These are phyloP conservation scores for Elongisporangium senticosum DNA, from an alignment of 352 stramenopile genomes.

Conservation along the genomic window DNA sequence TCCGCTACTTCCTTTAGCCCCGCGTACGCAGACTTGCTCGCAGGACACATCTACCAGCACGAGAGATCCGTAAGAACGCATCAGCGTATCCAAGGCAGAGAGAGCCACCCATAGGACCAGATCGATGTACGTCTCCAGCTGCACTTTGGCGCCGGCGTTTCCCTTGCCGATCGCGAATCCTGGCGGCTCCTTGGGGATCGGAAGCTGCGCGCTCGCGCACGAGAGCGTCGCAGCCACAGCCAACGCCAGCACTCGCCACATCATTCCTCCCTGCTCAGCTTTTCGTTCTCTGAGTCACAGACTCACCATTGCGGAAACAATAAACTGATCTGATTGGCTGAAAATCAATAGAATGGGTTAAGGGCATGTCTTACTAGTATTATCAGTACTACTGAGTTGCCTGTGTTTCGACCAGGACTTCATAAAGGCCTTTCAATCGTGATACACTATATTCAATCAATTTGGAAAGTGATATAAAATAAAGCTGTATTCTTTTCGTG, in stretches of 20 bases:
- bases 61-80: neutral
- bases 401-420: too few species aligned
- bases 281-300: neutral
- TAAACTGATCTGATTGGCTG: too few species aligned
- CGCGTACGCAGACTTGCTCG: constrained; percentile 53
- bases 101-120: constrained; percentile 19
- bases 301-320: too few species aligned
- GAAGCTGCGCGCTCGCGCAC: constrained; percentile 31
- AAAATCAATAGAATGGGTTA: too few species aligned
- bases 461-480: too few species aligned
- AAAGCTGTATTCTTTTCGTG: too few species aligned
- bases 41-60: constrained; percentile 47
- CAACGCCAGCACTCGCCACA: constrained; percentile 10
- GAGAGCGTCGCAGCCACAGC: constrained; percentile 8
- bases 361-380: too few species aligned
- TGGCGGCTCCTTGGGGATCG: constrained; percentile 45
- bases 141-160: constrained; percentile 36
- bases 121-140: constrained; percentile 78
- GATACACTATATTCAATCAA: too few species aligned
- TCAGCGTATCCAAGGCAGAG: neutral
- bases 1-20: constrained; percentile 56
- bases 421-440: too few species aligned
- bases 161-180: constrained; percentile 64
- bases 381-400: too few species aligned
- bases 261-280: neutral